These are phyloP conservation scores for Aspergillus kassunensis DNA, from an alignment of 495 filamentous ascomycete species.

Conservation along the genomic window DNA sequence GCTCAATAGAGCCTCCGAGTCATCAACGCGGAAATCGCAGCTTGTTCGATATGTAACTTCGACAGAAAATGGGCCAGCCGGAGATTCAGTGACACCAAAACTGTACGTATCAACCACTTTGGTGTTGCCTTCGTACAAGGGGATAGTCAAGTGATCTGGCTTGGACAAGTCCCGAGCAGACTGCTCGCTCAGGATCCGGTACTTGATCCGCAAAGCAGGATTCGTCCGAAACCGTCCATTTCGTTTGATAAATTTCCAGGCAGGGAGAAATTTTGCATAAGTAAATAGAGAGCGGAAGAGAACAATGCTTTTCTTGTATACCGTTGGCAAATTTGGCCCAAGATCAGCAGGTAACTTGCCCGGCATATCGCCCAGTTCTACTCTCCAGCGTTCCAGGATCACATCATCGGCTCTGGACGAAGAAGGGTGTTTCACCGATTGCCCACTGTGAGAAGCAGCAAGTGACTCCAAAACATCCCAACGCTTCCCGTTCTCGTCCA, in stretches of 20 bases:
- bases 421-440: conserved; percentile 22
- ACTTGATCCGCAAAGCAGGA: conserved; percentile 66
- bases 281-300: conserved; percentile 91
- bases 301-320: conserved; percentile 94
- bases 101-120: conserved; percentile 69
- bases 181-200: conserved; percentile 66
- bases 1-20: conserved; percentile 84
- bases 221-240: conserved; percentile 61
- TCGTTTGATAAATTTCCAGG: conserved; percentile 79
- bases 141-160: conserved; percentile 64
- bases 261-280: conserved; percentile 75
- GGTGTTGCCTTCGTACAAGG: conserved; percentile 62
- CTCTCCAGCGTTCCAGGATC: conserved; percentile 83
- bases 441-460: conserved; percentile 50
- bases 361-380: conserved; percentile 67
- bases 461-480: conserved; percentile 90
- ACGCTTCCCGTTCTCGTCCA: conserved; percentile 83
- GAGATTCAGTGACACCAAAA: conserved; percentile 78
- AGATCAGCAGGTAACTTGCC: conserved; percentile 56
- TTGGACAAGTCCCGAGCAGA: conserved; percentile 34
- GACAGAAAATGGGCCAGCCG: conserved; percentile 77
- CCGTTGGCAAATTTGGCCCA: conserved; percentile 68
- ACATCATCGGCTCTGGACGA: conserved; percentile 55
- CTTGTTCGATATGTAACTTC: conserved; percentile 79
- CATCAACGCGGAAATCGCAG: conserved; percentile 86